Conservation (phyloP, 495 filamentous ascomycete species). For the Penicillium coprophilum region DNA sequence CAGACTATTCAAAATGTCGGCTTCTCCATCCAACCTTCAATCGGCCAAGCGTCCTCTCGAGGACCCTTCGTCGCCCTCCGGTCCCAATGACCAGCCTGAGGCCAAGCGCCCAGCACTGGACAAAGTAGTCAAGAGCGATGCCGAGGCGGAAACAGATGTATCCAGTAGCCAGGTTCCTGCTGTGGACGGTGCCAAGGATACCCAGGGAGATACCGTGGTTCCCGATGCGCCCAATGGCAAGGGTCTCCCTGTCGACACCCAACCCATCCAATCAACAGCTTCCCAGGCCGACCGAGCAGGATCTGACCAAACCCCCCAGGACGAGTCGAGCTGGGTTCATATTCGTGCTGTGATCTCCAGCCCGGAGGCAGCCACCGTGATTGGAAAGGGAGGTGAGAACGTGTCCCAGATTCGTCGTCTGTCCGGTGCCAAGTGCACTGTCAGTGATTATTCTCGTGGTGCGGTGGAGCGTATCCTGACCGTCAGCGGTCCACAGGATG, state of each 20-base stretch:
- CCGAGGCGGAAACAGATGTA: slow-evolving; percentile 53
- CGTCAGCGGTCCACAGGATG: slow-evolving; percentile 92
- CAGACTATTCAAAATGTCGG: slow-evolving; percentile 53
- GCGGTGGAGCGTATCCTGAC: slow-evolving; percentile 96
- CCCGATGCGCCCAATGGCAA: slow-evolving; percentile 67
- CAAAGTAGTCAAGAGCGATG: slow-evolving; percentile 71
- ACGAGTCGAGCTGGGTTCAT: slow-evolving; percentile 96
- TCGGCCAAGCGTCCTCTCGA: slow-evolving; percentile 92
- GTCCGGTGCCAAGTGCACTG: slow-evolving; percentile 95
- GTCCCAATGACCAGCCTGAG: slow-evolving; percentile 87
- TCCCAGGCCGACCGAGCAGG: slow-evolving; percentile 54
- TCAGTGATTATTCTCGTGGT: slow-evolving; percentile 95
- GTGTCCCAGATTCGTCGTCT: slow-evolving; percentile 89
- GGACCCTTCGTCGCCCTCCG: slow-evolving; percentile 92
- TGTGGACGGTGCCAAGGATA: slow-evolving; percentile 47
- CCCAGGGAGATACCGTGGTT: slow-evolving; percentile 66
- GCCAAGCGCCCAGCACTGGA: slow-evolving; percentile 95
- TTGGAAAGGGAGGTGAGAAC: slow-evolving; percentile 98
- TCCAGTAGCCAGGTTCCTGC: slow-evolving; percentile 41
- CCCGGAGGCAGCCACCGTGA: slow-evolving; percentile 93
- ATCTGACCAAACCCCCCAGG: slow-evolving; percentile 58
- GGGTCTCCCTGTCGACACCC: slow-evolving; percentile 45
- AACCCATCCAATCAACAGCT: slow-evolving; percentile 66
- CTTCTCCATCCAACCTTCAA: slow-evolving; percentile 60
- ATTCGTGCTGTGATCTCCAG: slow-evolving; percentile 94